Evolutionary conservation across 139 green algal genomes (phyloP).

Genomic region (Edaphochlamys debaryana): DNA sequence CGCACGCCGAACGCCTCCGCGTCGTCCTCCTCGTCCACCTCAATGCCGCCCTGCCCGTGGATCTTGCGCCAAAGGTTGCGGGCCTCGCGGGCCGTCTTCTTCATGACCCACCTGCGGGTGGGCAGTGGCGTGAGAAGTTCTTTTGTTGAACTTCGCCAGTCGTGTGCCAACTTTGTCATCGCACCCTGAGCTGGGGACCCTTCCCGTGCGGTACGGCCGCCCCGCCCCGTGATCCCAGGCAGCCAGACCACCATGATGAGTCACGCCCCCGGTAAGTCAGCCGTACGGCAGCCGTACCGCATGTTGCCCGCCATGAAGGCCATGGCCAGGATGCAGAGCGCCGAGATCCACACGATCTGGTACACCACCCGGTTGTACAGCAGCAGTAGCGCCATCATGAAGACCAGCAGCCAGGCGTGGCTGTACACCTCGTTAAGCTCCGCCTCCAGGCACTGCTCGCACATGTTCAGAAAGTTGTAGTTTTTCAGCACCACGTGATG

Average conservation of each 20-base stretch:
- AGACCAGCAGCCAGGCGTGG: constrained; percentile 46
- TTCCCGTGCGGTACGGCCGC: too few species aligned
- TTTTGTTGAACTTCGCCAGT: too few species aligned
- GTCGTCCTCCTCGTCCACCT: too few species aligned
- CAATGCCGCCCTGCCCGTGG: constrained; percentile 2
- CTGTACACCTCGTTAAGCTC: constrained; percentile 43
- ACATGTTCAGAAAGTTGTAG: constrained; percentile 46
- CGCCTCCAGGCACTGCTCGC: constrained; percentile 40
- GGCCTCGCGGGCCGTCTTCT: constrained; percentile 36
- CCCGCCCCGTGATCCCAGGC: too few species aligned
- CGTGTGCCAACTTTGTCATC: too few species aligned
- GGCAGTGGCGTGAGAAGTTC: too few species aligned
- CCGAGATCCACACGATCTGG: constrained; percentile 31
- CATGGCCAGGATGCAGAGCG: neutral
- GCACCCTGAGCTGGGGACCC: too few species aligned
- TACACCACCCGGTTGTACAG: constrained; percentile 25
- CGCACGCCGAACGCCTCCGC: too few species aligned
- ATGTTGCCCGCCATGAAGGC: constrained; percentile 28
- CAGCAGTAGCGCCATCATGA: constrained; percentile 40
- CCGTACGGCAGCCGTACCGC: too few species aligned
- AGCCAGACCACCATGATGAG: too few species aligned
- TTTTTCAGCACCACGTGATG: constrained; percentile 24
- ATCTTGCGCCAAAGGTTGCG: constrained; percentile 27
- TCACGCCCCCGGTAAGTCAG: too few species aligned
- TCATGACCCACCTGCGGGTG: constrained; percentile 45